Conservation (phyloP, 176 grass and related monocot species). For the Elymus sibiricus region DNA sequence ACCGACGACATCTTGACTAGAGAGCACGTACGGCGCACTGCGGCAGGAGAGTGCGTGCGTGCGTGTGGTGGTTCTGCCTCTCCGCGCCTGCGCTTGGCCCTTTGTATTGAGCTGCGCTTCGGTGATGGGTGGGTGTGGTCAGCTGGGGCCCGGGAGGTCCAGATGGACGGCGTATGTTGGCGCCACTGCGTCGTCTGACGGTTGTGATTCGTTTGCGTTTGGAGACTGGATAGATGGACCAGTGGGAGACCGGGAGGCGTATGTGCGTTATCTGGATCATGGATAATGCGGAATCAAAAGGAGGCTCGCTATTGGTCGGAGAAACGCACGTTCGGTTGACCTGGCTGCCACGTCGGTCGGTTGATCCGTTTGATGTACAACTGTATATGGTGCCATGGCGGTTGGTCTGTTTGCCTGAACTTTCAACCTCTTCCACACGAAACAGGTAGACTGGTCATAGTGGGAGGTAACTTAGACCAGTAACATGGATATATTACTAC, state of each 20-base stretch:
- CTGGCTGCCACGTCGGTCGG: constrained; percentile 23
- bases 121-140: constrained; percentile 9
- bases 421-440: neutral
- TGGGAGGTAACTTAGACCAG: no score
- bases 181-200: constrained; percentile 1
- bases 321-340: neutral
- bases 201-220: neutral
- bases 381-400: neutral
- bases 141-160: neutral
- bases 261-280: constrained; percentile 52
- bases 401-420: neutral
- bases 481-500: no score
- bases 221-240: constrained; percentile 1
- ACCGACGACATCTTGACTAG: constrained; percentile 42
- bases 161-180: neutral
- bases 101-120: constrained; percentile 37
- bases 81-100: neutral
- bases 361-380: neutral
- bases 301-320: constrained; percentile 28
- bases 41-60: neutral
- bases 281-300: constrained; percentile 29
- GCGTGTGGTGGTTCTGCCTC: constrained; percentile 2
- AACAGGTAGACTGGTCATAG: no score
- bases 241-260: constrained; percentile 5
- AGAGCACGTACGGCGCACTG: neutral